These are phyloP conservation scores for Reutealis trisperma DNA, from an alignment of 345 rosid species.

Conservation along the genomic window DNA sequence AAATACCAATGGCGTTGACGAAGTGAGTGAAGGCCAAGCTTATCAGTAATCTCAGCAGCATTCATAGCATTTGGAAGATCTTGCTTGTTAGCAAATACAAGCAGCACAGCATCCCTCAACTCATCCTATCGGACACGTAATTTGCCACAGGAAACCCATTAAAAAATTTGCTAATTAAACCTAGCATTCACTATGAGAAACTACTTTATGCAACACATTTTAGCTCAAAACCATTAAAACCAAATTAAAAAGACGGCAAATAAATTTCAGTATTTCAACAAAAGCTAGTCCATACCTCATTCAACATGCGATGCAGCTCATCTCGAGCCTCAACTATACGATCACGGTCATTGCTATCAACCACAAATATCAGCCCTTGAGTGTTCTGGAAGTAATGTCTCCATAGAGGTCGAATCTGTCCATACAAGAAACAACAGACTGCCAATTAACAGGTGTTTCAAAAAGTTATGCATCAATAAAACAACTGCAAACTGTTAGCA, in stretches of 20 bases:
- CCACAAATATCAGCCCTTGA: conserved; percentile 85
- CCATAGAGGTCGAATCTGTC: conserved; percentile 65
- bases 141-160: neutral
- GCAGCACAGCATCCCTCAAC: conserved; percentile 90
- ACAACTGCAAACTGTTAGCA: no score
- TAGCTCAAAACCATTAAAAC: neutral
- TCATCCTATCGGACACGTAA: conserved; percentile 51
- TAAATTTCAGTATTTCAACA: neutral
- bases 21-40: conserved; percentile 82
- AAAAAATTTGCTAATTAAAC: neutral
- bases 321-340: conserved; percentile 73
- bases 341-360: conserved; percentile 83
- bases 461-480: neutral
- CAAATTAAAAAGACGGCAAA: no score
- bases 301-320: conserved; percentile 80
- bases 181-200: neutral
- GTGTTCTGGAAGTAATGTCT: conserved; percentile 81
- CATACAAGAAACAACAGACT: neutral
- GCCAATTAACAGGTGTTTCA: neutral
- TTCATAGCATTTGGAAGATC: conserved; percentile 91
- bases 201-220: neutral
- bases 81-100: conserved; percentile 86
- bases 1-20: conserved; percentile 79
- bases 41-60: conserved; percentile 84
- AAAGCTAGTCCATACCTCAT: conserved; percentile 49